Conservation (phyloP, 2,329 filamentous ascomycete species). For the Ceratocystis colombiana region DNA sequence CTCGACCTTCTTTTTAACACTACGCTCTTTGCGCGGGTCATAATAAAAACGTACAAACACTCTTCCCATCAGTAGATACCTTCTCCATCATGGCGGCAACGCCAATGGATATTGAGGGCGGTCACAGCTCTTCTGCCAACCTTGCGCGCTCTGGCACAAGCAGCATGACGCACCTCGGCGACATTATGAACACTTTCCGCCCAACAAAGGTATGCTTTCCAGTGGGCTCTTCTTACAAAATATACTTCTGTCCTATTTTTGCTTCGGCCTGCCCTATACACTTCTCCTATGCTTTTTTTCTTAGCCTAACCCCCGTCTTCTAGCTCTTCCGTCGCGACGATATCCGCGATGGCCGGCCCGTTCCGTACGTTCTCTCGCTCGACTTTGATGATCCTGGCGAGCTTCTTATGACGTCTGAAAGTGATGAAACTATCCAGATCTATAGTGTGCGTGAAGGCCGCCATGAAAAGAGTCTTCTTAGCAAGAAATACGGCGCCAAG, state of each 20-base stretch:
- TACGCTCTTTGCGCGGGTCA: background rate
- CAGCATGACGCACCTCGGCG: slow-evolving; percentile 57
- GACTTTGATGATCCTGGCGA: slow-evolving; percentile 96
- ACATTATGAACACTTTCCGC: slow-evolving; percentile 66
- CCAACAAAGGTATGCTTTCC: slow-evolving; percentile 57
- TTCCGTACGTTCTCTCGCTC: slow-evolving; percentile 69
- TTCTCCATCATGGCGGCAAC: slow-evolving; percentile 40
- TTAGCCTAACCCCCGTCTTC: background rate
- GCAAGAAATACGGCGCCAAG: slow-evolving; percentile 94
- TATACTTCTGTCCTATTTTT: too few species aligned
- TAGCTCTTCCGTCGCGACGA: slow-evolving; percentile 53
- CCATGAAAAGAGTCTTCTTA: slow-evolving; percentile 77
- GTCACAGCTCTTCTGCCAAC: slow-evolving; percentile 38
- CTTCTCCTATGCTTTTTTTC: background rate
- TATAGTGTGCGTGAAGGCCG: slow-evolving; percentile 89
- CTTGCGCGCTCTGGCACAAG: slow-evolving; percentile 41
- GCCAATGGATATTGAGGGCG: slow-evolving; percentile 49
- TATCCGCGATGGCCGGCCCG: slow-evolving; percentile 41
- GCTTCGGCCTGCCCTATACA: background rate
- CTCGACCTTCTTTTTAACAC: background rate
- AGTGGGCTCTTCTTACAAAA: too few species aligned
- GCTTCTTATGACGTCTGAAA: slow-evolving; percentile 78
- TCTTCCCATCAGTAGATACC: background rate
- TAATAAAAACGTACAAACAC: background rate
- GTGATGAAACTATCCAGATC: slow-evolving; percentile 90